phyloP scores from a whole-genome alignment of 2,329 filamentous ascomycete genomes.

The Claviceps sp. region DNA sequence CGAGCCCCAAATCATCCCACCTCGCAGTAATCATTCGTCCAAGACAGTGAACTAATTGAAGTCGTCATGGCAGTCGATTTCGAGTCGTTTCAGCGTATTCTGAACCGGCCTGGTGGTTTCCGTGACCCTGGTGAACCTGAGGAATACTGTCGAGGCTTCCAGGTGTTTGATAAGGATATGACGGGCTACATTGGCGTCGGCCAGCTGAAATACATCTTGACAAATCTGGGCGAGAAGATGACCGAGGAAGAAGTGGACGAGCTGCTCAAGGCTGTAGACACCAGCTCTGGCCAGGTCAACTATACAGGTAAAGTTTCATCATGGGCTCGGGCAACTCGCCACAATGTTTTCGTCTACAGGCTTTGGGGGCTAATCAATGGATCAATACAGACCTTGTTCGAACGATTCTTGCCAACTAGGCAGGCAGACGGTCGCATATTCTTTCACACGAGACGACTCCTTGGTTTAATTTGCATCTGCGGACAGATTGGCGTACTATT shows the following conservation, averaged over 20 bases:
- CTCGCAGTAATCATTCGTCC: background rate
- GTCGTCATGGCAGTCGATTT: slow-evolving; percentile 67
- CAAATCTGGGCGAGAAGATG: slow-evolving; percentile 98
- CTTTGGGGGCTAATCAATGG: slow-evolving; percentile 4
- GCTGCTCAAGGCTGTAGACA: slow-evolving; percentile 95
- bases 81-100: slow-evolving; percentile 88
- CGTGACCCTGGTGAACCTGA: slow-evolving; percentile 95
- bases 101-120: slow-evolving; percentile 96
- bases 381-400: slow-evolving; percentile 58
- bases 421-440: slow-evolving; percentile 4
- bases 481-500: slow-evolving; percentile 5
- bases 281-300: slow-evolving; percentile 91
- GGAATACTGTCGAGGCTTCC: slow-evolving; percentile 96
- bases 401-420: slow-evolving; percentile 72
- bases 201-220: slow-evolving; percentile 94
- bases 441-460: slow-evolving; percentile 7
- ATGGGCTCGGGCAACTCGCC: background rate
- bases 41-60: background rate
- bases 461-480: slow-evolving; percentile 1
- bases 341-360: background rate
- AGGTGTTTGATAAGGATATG: slow-evolving; percentile 99
- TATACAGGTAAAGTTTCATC: slow-evolving; percentile 60
- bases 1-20: slow-evolving; percentile 27
- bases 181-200: slow-evolving; percentile 96
- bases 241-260: slow-evolving; percentile 97